Percentiles rank a stretch among this genome's conserved stretches.
These are phyloP conservation scores for Oryza rufipogon DNA, from an alignment of 176 grass and related monocot species.

Conservation along the genomic window DNA sequence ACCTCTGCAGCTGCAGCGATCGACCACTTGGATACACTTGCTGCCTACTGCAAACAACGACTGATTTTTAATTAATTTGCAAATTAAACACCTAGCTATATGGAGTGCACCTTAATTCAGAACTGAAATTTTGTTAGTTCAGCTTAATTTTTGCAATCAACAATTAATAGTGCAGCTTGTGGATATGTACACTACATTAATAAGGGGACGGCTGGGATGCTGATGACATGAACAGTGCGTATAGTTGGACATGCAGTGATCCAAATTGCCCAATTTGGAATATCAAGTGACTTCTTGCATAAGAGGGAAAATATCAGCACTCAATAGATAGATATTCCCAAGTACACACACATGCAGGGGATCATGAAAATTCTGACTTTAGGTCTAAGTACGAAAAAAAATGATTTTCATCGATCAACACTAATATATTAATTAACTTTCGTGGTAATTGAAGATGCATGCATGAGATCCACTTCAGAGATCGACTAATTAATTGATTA, in stretches of 20 bases:
- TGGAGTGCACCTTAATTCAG: background rate
- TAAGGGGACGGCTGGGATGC: too few relatives aligned
- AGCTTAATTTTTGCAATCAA: background rate
- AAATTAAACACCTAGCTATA: background rate
- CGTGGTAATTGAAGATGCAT: background rate
- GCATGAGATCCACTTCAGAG: background rate
- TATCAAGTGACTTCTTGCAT: background rate
- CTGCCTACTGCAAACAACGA: background rate
- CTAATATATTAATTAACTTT: background rate
- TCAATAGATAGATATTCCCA: background rate
- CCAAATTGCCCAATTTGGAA: background rate
- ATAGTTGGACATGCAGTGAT: background rate
- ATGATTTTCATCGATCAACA: background rate
- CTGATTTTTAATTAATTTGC: background rate
- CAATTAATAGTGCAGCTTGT: background rate
- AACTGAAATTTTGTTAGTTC: background rate
- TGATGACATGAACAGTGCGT: background rate
- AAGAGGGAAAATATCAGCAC: background rate
- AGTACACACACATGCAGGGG: background rate
- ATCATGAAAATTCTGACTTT: background rate
- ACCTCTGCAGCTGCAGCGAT: background rate
- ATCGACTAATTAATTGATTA: background rate
- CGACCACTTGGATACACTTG: background rate
- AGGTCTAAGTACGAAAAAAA: background rate
- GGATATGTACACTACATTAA: background rate